Evolutionary conservation across 352 stramenopile species (phyloP).

Genomic region (Phytophthora cajani): DNA sequence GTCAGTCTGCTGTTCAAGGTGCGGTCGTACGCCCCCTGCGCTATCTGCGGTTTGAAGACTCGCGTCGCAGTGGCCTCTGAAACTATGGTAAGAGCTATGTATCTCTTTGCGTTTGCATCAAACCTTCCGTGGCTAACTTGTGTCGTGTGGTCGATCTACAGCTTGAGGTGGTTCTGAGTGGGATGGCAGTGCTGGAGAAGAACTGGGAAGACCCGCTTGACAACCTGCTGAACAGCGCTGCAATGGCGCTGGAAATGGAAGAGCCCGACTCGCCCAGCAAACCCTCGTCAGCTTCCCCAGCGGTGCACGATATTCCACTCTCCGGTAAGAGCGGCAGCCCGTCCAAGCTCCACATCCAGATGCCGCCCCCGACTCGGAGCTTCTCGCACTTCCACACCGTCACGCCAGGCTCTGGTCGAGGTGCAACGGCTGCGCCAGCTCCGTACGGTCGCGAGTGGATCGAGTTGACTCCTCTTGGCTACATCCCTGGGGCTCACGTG

Average conservation of each 20-base stretch:
- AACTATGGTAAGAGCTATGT: constrained; percentile 63
- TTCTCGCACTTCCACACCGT: constrained; percentile 46
- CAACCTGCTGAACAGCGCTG: constrained; percentile 53
- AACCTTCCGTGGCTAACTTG: constrained; percentile 3
- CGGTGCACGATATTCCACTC: constrained; percentile 49
- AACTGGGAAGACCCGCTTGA: constrained; percentile 56
- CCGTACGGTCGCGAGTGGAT: constrained; percentile 80
- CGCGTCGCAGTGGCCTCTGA: constrained; percentile 74
- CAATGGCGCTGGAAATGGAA: constrained; percentile 48
- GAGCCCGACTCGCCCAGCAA: constrained; percentile 28
- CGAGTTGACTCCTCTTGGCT: constrained; percentile 81
- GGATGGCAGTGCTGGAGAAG: constrained; percentile 78
- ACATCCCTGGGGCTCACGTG: constrained; percentile 77
- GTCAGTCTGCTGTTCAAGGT: constrained; percentile 62
- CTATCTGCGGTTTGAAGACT: constrained; percentile 85
- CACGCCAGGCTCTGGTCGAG: constrained; percentile 13
- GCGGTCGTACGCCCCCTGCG: constrained; percentile 75
- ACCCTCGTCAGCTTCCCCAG: constrained; percentile 11
- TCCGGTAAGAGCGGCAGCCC: constrained; percentile 35
- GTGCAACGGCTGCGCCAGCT: constrained; percentile 15
- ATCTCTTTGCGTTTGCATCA: not conserved
- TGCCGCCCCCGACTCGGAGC: constrained; percentile 42
- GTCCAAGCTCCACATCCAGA: constrained; percentile 51
- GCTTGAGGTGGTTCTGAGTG: constrained; percentile 87
- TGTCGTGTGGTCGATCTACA: constrained; percentile 23